Percentiles rank a stretch among this genome's conserved stretches.
These are phyloP conservation scores for Debaryomycetaceae sp. DNA, from an alignment of 1,139 yeast genomes.

Conservation along the genomic window DNA sequence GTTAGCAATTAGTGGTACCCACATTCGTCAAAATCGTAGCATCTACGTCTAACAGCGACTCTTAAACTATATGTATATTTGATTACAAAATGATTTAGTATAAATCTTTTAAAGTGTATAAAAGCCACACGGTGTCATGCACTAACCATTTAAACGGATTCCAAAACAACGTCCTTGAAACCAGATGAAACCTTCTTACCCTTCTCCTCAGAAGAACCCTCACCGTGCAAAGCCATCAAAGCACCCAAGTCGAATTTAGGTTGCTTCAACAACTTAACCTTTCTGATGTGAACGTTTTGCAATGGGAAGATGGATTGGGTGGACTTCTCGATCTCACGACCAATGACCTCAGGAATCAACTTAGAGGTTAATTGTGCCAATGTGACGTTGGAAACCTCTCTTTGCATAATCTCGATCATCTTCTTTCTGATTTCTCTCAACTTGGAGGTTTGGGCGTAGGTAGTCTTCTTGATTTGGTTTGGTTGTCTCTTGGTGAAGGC, in stretches of 20 bases:
- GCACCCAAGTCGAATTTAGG: constrained; percentile 54
- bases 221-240: constrained; percentile 51
- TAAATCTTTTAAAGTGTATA: constrained; percentile 2
- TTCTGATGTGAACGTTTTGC: constrained; percentile 52
- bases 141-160: constrained; percentile 30
- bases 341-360: constrained; percentile 52
- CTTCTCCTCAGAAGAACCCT: constrained; percentile 48
- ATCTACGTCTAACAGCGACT: no score
- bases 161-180: constrained; percentile 53
- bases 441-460: constrained; percentile 50
- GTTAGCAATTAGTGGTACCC: no score
- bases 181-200: constrained; percentile 50
- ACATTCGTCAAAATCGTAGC: no score
- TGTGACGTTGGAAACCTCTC: constrained; percentile 50
- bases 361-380: constrained; percentile 50
- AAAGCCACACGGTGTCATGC: not conserved
- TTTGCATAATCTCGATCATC: constrained; percentile 51
- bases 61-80: constrained; percentile 3
- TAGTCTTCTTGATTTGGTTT: constrained; percentile 49
- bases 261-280: constrained; percentile 50
- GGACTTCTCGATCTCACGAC: constrained; percentile 52
- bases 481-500: constrained; percentile 54
- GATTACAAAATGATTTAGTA: constrained; percentile 4
- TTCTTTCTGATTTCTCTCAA: constrained; percentile 51
- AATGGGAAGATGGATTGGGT: constrained; percentile 51